Conservation (phyloP, 495 filamentous ascomycete genomes). For the Daldinia vernicosa region DNA sequence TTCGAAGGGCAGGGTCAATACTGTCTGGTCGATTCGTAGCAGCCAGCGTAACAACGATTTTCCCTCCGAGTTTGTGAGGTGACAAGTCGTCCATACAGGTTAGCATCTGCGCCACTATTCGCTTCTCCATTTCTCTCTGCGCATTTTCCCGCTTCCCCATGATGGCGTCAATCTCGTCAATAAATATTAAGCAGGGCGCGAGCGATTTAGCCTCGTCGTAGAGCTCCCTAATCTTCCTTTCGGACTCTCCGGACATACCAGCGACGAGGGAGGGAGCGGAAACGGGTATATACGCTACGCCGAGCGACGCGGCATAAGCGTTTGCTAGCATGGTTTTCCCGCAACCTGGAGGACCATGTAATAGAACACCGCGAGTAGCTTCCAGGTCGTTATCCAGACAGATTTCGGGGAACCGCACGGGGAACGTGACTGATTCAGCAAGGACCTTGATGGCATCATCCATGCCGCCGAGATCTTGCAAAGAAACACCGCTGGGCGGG, state of each 20-base stretch:
- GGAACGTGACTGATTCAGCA: slow-evolving; percentile 82
- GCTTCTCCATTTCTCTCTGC: slow-evolving; percentile 96
- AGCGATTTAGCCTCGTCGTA: slow-evolving; percentile 89
- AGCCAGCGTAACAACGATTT: slow-evolving; percentile 91
- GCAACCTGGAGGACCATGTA: slow-evolving; percentile 94
- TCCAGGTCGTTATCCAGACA: slow-evolving; percentile 69
- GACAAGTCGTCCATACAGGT: slow-evolving; percentile 84
- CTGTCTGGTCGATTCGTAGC: slow-evolving; percentile 94
- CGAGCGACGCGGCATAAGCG: slow-evolving; percentile 86
- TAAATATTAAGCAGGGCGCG: slow-evolving; percentile 91
- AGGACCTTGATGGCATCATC: slow-evolving; percentile 80
- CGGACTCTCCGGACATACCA: slow-evolving; percentile 95
- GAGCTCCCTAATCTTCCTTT: slow-evolving; percentile 90
- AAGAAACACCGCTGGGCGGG: slow-evolving; percentile 77
- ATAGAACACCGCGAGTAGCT: slow-evolving; percentile 84
- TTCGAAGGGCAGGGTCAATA: slow-evolving; percentile 84
- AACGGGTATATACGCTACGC: slow-evolving; percentile 86
- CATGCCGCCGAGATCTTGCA: slow-evolving; percentile 86
- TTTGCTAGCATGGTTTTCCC: slow-evolving; percentile 95
- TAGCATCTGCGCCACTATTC: slow-evolving; percentile 92
- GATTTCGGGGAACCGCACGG: slow-evolving; percentile 69
- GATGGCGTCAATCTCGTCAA: slow-evolving; percentile 97
- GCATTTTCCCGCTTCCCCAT: slow-evolving; percentile 93
- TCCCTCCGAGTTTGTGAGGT: slow-evolving; percentile 73
- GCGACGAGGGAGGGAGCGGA: slow-evolving; percentile 89